Conservation (phyloP, 345 rosid species). For the Mangifera indica region DNA sequence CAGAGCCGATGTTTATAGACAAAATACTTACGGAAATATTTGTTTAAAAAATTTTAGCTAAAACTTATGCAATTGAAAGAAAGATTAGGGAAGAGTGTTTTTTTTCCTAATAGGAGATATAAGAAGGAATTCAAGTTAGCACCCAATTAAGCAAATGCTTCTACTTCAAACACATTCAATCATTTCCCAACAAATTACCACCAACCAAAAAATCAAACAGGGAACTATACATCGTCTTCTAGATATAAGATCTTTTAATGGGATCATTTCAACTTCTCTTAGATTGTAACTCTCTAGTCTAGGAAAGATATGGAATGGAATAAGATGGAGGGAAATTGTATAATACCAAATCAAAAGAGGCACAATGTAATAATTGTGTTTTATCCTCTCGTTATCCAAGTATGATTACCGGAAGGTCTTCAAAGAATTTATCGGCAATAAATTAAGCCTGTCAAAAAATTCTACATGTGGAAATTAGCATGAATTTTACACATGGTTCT, state of each 20-base stretch:
- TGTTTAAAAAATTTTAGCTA: too few species aligned
- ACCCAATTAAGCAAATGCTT: too few species aligned
- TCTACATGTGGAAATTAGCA: not conserved
- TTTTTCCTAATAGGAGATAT: too few species aligned
- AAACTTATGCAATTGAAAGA: too few species aligned
- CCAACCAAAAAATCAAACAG: not conserved
- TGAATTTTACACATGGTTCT: not conserved
- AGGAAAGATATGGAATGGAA: not conserved
- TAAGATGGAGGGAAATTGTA: not conserved
- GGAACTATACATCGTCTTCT: not conserved
- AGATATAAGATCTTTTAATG: not conserved
- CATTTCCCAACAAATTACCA: not conserved
- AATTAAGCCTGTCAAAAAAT: not conserved
- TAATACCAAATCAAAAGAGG: not conserved
- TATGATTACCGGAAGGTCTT: too few species aligned
- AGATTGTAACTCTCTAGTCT: not conserved
- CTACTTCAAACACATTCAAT: not conserved
- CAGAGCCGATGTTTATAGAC: too few species aligned
- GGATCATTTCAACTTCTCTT: not conserved
- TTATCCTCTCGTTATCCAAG: not conserved
- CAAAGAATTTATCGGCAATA: not conserved
- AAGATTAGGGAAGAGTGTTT: too few species aligned
- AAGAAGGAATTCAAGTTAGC: too few species aligned
- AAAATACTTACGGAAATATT: too few species aligned
- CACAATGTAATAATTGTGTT: not conserved